These are phyloP conservation scores for Flaveria robusta DNA, from an alignment of 129 eudicot species.

Conservation along the genomic window DNA sequence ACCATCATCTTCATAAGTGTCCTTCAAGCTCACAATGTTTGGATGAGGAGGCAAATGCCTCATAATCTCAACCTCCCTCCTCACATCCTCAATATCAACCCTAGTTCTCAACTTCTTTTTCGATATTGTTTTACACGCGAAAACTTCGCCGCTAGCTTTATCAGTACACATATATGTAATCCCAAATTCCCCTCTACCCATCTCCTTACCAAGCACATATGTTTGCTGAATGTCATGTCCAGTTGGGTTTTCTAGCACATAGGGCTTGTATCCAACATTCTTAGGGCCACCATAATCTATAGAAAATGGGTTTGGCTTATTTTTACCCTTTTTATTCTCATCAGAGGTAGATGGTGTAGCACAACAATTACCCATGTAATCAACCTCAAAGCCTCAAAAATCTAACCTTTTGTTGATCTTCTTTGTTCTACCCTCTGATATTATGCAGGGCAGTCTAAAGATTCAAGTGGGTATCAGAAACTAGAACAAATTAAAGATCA, in stretches of 20 bases:
- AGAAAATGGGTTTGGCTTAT: slow-evolving; percentile 75
- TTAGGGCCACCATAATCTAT: slow-evolving; percentile 44
- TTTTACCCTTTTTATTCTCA: slow-evolving; percentile 49
- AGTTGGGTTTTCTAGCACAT: slow-evolving; percentile 71
- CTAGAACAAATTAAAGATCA: neutral
- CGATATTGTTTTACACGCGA: slow-evolving; percentile 81
- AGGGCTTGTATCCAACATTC: slow-evolving; percentile 41
- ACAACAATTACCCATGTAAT: slow-evolving; percentile 77
- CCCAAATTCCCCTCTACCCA: slow-evolving; percentile 88
- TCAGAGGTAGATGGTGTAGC: slow-evolving; percentile 59
- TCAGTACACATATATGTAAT: slow-evolving; percentile 80
- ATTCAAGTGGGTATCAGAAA: slow-evolving; percentile 31
- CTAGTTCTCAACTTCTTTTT: slow-evolving; percentile 79
- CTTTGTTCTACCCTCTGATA: neutral
- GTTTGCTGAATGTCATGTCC: slow-evolving; percentile 60
- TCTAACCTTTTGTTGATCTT: slow-evolving; percentile 4
- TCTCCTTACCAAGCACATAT: slow-evolving; percentile 74
- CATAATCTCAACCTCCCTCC: slow-evolving; percentile 89
- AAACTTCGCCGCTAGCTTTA: slow-evolving; percentile 51
- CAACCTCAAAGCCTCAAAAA: slow-evolving; percentile 27
- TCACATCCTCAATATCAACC: slow-evolving; percentile 87
- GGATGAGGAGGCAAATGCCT: slow-evolving; percentile 70
- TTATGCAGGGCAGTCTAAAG: slow-evolving; percentile 1
- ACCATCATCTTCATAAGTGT: slow-evolving; percentile 74
- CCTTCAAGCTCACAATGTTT: slow-evolving; percentile 79